A percentile compares a stretch with the other conserved stretches of the same genome.
Evolutionary conservation across 2,329 filamentous ascomycete genomes (phyloP).

Genomic region (Colletotrichum godetiae): DNA sequence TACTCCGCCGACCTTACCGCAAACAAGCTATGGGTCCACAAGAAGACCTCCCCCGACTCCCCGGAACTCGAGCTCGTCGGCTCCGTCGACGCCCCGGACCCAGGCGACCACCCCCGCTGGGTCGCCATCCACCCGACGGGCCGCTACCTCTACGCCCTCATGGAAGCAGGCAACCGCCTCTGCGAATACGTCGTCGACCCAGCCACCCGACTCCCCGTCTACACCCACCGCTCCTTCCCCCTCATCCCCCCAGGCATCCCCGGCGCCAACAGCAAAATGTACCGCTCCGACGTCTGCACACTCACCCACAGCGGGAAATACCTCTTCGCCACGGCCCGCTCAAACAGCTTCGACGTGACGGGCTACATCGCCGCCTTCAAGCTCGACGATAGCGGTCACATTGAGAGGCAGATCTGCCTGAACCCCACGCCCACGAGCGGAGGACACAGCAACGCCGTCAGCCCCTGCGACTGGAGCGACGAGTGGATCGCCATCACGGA

Average conservation of each 20-base stretch:
- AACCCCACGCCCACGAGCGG: slow-evolving; percentile 89
- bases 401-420: slow-evolving; percentile 82
- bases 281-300: slow-evolving; percentile 87
- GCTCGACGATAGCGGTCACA: slow-evolving; percentile 74
- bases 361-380: slow-evolving; percentile 87
- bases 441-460: slow-evolving; percentile 89
- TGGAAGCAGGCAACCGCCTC: slow-evolving; percentile 89
- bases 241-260: slow-evolving; percentile 80
- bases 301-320: slow-evolving; percentile 76
- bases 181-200: slow-evolving; percentile 86
- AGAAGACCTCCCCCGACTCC: slow-evolving; percentile 60
- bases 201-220: slow-evolving; percentile 78
- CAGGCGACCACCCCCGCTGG: slow-evolving; percentile 86
- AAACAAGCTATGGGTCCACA: slow-evolving; percentile 88
- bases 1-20: slow-evolving; percentile 83
- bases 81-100: slow-evolving; percentile 75
- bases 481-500: slow-evolving; percentile 93
- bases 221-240: slow-evolving; percentile 81
- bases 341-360: slow-evolving; percentile 79
- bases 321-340: slow-evolving; percentile 86
- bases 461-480: slow-evolving; percentile 84
- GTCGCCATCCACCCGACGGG: slow-evolving; percentile 85
- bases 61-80: slow-evolving; percentile 67
- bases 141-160: slow-evolving; percentile 84
- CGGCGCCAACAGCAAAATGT: slow-evolving; percentile 66